Conservation (phyloP, 306 rosid species). For the Gastrolobium villosum region DNA sequence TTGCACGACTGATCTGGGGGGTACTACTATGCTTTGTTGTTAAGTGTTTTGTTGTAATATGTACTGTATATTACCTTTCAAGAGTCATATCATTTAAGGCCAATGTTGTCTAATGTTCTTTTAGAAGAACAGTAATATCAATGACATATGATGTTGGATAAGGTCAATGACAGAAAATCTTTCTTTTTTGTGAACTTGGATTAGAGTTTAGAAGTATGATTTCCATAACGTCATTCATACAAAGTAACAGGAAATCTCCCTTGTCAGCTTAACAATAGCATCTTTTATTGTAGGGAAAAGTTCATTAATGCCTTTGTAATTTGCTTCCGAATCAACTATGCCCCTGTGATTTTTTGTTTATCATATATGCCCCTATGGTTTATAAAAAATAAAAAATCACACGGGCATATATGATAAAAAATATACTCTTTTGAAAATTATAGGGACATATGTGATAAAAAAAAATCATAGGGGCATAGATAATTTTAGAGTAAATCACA, state of each 20-base stretch:
- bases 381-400: too few species aligned
- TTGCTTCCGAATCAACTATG: too few species aligned
- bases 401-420: too few species aligned
- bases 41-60: conserved; percentile 5
- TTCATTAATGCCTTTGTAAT: too few species aligned
- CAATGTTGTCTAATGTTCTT: conserved; percentile 26
- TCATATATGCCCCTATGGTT: too few species aligned
- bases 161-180: neutral
- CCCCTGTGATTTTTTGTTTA: too few species aligned
- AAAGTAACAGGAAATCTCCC: conserved; percentile 45
- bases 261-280: conserved; percentile 70
- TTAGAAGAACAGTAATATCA: neutral
- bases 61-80: conserved; percentile 36
- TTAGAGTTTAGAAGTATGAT: neutral
- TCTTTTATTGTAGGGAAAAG: conserved; percentile 72
- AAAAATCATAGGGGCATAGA: too few species aligned
- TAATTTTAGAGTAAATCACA: too few species aligned
- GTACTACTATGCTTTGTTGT: conserved; percentile 32
- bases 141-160: conserved; percentile 1
- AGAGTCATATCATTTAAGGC: conserved; percentile 10
- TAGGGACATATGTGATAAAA: too few species aligned
- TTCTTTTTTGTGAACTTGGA: neutral
- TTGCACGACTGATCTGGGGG: conserved; percentile 12
- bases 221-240: neutral
- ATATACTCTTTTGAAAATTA: too few species aligned